These are phyloP conservation scores for Tricladium varicosporioides DNA, from an alignment of 2,329 filamentous ascomycete species.

Conservation along the genomic window DNA sequence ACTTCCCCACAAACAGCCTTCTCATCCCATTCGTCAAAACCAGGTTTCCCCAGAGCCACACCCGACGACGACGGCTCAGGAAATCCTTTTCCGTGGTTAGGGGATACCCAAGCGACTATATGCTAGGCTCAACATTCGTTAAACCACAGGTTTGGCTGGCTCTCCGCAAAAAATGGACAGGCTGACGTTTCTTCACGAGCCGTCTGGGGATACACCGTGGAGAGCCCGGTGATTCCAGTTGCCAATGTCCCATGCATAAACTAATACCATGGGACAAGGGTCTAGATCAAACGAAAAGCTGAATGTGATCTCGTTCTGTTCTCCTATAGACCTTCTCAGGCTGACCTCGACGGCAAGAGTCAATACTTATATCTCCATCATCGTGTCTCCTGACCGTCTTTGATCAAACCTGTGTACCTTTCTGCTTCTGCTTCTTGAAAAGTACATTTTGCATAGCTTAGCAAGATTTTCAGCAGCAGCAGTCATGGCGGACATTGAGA, in stretches of 20 bases:
- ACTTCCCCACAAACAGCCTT: background rate
- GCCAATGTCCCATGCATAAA: background rate
- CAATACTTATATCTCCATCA: background rate
- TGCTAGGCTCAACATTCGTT: too few species aligned
- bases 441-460: background rate
- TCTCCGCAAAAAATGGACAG: background rate
- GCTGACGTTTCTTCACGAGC: background rate
- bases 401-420: too few species aligned
- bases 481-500: slow-evolving; percentile 1
- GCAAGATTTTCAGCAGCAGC: background rate
- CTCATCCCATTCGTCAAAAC: background rate
- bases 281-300: background rate
- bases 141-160: too few species aligned
- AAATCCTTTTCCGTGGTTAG: background rate
- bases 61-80: background rate
- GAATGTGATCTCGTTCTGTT: background rate
- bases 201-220: background rate
- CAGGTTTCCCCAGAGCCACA: too few species aligned
- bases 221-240: background rate
- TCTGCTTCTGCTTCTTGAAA: background rate
- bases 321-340: background rate
- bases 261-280: background rate
- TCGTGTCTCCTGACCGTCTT: background rate
- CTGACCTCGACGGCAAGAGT: background rate
- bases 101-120: background rate